phyloP scores from a whole-genome alignment of 106 monocot genomes.

The Agapanthus africanus region DNA sequence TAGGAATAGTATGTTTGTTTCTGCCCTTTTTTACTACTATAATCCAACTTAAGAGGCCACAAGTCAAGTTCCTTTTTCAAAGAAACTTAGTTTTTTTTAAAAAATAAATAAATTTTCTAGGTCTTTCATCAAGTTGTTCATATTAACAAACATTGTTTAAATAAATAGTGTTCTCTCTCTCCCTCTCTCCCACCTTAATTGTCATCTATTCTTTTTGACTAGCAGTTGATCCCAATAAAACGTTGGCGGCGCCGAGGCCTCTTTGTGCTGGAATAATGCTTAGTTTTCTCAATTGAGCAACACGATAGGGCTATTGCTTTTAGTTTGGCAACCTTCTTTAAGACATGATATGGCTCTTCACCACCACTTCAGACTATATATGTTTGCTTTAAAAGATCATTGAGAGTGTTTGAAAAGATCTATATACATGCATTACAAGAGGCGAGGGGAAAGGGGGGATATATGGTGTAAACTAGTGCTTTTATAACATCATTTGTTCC shows the following conservation, averaged over 20 bases:
- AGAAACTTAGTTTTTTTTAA: too few relatives aligned
- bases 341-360: slow-evolving; percentile 4
- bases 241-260: neutral
- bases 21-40: too few relatives aligned
- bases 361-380: slow-evolving; percentile 3
- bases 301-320: neutral
- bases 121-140: too few relatives aligned
- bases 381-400: neutral
- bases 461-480: neutral
- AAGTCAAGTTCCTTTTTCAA: too few relatives aligned
- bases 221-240: neutral
- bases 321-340: slow-evolving; percentile 2
- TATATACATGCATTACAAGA: too few relatives aligned
- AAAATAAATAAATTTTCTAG: too few relatives aligned
- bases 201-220: neutral
- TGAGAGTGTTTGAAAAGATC: too few relatives aligned
- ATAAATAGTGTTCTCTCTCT: too few relatives aligned
- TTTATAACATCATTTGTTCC: slow-evolving; percentile 4
- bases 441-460: neutral
- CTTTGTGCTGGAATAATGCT: neutral
- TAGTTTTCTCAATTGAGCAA: slow-evolving; percentile 2
- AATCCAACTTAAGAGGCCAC: too few relatives aligned
- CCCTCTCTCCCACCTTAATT: too few relatives aligned
- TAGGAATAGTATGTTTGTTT: too few relatives aligned
- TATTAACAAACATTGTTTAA: too few relatives aligned